Evolutionary conservation across 148 eudicot species (phyloP).

Genomic region (Tetragonia tetragonoides): DNA sequence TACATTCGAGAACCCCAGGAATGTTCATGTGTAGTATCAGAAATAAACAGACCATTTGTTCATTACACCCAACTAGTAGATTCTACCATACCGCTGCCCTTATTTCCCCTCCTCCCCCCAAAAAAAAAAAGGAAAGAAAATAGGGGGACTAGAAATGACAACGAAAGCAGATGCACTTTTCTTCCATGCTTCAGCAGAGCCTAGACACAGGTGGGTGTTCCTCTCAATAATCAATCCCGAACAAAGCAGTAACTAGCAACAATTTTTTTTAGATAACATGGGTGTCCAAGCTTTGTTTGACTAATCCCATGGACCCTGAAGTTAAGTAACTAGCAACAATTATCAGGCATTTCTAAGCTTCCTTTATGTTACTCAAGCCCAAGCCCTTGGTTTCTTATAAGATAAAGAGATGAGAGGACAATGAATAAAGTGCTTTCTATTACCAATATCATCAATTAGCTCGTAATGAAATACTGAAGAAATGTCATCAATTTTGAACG

Average conservation of each 20-base stretch:
- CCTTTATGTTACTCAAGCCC: background rate
- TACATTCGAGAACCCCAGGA: background rate
- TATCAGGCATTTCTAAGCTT: background rate
- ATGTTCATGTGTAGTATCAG: background rate
- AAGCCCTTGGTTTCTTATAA: background rate
- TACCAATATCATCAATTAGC: conserved; percentile 23
- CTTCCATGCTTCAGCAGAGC: background rate
- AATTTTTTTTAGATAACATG: too few relatives aligned
- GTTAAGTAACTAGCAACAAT: background rate
- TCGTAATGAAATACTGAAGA: conserved; percentile 30
- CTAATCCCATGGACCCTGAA: too few relatives aligned
- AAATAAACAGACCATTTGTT: background rate
- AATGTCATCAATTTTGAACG: conserved; percentile 27
- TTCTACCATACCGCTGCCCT: too few relatives aligned
- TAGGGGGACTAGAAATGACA: too few relatives aligned
- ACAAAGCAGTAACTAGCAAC: background rate
- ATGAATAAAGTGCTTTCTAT: conserved; percentile 3
- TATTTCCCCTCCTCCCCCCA: too few relatives aligned
- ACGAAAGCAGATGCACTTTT: background rate
- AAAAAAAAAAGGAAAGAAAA: too few relatives aligned
- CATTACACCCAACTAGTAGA: background rate
- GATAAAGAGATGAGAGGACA: background rate
- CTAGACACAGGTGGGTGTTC: background rate
- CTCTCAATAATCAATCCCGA: background rate
- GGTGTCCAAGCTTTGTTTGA: too few relatives aligned